Evolutionary conservation across 768 basidiomycete genomes (phyloP).

Genomic region (Tephrocybe sp.): DNA sequence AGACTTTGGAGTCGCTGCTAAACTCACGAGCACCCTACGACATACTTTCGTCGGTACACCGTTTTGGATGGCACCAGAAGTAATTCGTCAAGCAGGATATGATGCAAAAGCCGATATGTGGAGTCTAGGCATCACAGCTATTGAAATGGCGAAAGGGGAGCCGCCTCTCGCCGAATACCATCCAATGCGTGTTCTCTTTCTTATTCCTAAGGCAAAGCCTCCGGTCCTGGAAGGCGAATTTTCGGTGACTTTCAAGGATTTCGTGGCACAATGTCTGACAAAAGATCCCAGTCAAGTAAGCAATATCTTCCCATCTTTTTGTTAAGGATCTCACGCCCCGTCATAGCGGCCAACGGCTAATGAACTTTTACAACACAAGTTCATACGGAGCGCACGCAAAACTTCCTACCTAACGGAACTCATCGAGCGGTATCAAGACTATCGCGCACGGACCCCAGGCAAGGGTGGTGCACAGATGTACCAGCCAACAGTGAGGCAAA

Average conservation of each 20-base stretch:
- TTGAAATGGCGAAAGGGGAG: conserved; percentile 97
- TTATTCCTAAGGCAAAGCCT: conserved; percentile 95
- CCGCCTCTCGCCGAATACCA: conserved; percentile 97
- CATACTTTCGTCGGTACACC: conserved; percentile 98
- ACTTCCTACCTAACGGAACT: conserved; percentile 84
- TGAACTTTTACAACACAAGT: conserved; percentile 91
- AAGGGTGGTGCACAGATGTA: conserved; percentile 53
- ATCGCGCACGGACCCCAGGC: conserved; percentile 57
- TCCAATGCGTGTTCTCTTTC: conserved; percentile 96
- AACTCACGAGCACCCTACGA: conserved; percentile 88
- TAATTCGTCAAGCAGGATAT: conserved; percentile 95
- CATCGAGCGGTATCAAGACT: conserved; percentile 84
- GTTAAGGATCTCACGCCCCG: conserved; percentile 15
- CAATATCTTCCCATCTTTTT: conserved; percentile 2
- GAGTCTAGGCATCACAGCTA: conserved; percentile 97
- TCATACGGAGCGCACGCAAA: conserved; percentile 81
- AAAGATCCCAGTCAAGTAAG: conserved; percentile 84
- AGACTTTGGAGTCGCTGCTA: conserved; percentile 98
- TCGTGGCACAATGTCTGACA: conserved; percentile 84
- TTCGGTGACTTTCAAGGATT: conserved; percentile 87
- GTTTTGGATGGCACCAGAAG: conserved; percentile 99
- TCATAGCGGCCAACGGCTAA: conserved; percentile 82
- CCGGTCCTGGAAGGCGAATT: conserved; percentile 88
- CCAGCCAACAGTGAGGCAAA: conserved; percentile 57
- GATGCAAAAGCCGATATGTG: conserved; percentile 96